Evolutionary conservation across 768 basidiomycete species (phyloP).

Genomic region (Tricholomella constricta): DNA sequence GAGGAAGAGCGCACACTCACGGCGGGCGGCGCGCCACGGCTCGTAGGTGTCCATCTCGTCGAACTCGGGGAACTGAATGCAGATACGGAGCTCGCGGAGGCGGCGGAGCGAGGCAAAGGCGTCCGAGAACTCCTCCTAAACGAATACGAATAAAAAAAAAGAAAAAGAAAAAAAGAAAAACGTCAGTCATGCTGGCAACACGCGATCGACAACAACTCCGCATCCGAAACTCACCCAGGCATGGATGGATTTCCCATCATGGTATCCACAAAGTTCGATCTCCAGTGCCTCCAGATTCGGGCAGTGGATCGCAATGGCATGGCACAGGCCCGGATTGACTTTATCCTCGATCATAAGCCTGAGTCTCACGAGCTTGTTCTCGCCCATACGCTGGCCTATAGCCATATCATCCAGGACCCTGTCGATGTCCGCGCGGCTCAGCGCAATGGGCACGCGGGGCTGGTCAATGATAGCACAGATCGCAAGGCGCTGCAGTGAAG

Average conservation of each 20-base stretch:
- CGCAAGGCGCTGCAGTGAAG: constrained; percentile 33
- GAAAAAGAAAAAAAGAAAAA: no score
- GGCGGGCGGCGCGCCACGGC: constrained; percentile 34
- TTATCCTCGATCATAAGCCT: constrained; percentile 44
- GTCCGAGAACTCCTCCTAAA: constrained; percentile 34
- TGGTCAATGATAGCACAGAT: constrained; percentile 38
- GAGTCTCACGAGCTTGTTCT: constrained; percentile 27
- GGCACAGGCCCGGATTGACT: constrained; percentile 34
- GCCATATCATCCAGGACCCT: constrained; percentile 34
- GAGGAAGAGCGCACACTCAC: constrained; percentile 37
- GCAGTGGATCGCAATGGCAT: constrained; percentile 32
- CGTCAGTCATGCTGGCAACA: no score
- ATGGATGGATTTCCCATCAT: constrained; percentile 38
- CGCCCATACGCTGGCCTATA: constrained; percentile 10
- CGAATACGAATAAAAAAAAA: no score
- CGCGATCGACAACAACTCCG: no score
- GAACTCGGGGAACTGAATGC: constrained; percentile 39
- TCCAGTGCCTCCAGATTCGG: constrained; percentile 40
- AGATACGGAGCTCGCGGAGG: constrained; percentile 34
- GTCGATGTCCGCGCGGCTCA: constrained; percentile 33
- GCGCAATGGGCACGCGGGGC: constrained; percentile 38
- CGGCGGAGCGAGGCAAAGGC: constrained; percentile 28
- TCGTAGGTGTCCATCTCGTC: constrained; percentile 34
- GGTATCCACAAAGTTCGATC: constrained; percentile 44
- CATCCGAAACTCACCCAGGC: constrained; percentile 40